A percentile compares a stretch with the other conserved stretches of the same genome.
Evolutionary conservation across 768 basidiomycete genomes (phyloP).

Genomic region (Cystofilobasidium capitatum): DNA sequence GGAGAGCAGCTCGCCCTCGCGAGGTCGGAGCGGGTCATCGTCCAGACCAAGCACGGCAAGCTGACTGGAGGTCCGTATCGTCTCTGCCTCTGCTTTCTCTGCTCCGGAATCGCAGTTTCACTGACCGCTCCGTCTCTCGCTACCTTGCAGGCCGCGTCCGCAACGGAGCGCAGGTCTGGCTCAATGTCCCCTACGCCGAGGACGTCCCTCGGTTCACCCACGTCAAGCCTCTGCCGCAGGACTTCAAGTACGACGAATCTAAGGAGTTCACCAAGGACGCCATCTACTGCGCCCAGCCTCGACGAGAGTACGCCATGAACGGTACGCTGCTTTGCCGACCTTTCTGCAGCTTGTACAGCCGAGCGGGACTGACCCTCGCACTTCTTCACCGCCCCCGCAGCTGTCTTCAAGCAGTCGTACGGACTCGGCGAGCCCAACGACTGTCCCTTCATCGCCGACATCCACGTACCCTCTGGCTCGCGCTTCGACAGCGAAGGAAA

Average conservation of each 20-base stretch:
- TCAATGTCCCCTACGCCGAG: slow-evolving; percentile 27
- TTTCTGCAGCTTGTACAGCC: not conserved
- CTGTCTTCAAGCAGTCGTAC: slow-evolving; percentile 1
- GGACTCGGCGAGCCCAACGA: slow-evolving; percentile 61
- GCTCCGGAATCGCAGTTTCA: not conserved
- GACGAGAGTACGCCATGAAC: slow-evolving; percentile 3
- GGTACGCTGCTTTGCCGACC: not conserved
- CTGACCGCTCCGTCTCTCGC: not conserved
- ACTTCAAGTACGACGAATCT: slow-evolving; percentile 16
- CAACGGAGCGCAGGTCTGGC: slow-evolving; percentile 32
- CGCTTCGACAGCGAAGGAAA: slow-evolving; percentile 23
- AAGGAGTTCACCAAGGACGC: slow-evolving; percentile 13
- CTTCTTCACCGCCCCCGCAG: not conserved
- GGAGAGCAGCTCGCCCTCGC: slow-evolving; percentile 32
- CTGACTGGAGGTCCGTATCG: slow-evolving; percentile 27
- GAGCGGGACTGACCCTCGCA: not conserved
- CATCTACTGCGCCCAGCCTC: slow-evolving; percentile 13
- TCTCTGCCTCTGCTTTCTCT: not conserved
- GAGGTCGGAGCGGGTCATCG: slow-evolving; percentile 25
- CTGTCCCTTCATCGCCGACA: slow-evolving; percentile 59
- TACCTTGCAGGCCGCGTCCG: slow-evolving; percentile 16
- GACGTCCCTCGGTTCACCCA: slow-evolving; percentile 21
- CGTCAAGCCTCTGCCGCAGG: slow-evolving; percentile 1
- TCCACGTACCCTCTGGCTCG: slow-evolving; percentile 41
- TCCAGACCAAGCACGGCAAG: slow-evolving; percentile 28